A percentile compares a stretch with the other conserved stretches of the same genome.
These are phyloP conservation scores for Chlamydomonas sphaeroides DNA, from an alignment of 139 green algal genomes.

Conservation along the genomic window DNA sequence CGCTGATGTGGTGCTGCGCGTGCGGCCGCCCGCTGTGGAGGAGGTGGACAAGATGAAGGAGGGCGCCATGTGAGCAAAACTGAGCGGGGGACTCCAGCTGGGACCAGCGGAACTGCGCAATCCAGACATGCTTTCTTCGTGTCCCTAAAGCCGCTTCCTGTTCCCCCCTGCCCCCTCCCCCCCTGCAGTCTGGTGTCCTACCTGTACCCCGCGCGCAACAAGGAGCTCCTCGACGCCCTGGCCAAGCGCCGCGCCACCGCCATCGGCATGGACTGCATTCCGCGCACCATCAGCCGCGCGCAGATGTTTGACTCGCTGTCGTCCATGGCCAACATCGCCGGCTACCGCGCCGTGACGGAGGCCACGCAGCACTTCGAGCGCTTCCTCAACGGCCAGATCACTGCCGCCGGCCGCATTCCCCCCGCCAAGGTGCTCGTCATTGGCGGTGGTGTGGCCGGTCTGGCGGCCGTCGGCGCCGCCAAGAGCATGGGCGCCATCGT, in stretches of 20 bases:
- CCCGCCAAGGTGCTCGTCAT: conserved; percentile 72
- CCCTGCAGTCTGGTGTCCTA: conserved; percentile 75
- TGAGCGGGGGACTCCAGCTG: too few species aligned
- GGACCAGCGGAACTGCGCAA: too few species aligned
- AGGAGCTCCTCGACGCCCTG: conserved; percentile 78
- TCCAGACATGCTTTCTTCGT: too few species aligned
- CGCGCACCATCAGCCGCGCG: conserved; percentile 76
- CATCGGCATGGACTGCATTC: conserved; percentile 93
- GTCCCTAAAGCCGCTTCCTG: too few species aligned
- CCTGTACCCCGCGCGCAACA: conserved; percentile 84
- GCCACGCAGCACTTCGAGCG: conserved; percentile 81
- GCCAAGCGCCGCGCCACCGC: conserved; percentile 70
- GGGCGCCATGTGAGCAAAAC: conserved; percentile 57
- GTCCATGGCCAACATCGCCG: conserved; percentile 91
- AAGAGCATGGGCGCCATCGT: conserved; percentile 87
- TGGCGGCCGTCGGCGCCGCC: conserved; percentile 77
- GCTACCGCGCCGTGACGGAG: conserved; percentile 85
- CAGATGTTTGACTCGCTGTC: conserved; percentile 88
- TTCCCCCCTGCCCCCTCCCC: not conserved
- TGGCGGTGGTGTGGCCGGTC: conserved; percentile 76
- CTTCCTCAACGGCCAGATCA: conserved; percentile 94
- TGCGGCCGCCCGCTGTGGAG: conserved; percentile 64
- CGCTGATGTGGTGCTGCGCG: conserved; percentile 75
- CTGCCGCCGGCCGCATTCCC: conserved; percentile 82
- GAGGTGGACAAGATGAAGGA: conserved; percentile 76